A percentile compares a stretch with the other conserved stretches of the same genome.
Conservation (phyloP, 768 basidiomycete species). For the Boletus eberwhitei region DNA sequence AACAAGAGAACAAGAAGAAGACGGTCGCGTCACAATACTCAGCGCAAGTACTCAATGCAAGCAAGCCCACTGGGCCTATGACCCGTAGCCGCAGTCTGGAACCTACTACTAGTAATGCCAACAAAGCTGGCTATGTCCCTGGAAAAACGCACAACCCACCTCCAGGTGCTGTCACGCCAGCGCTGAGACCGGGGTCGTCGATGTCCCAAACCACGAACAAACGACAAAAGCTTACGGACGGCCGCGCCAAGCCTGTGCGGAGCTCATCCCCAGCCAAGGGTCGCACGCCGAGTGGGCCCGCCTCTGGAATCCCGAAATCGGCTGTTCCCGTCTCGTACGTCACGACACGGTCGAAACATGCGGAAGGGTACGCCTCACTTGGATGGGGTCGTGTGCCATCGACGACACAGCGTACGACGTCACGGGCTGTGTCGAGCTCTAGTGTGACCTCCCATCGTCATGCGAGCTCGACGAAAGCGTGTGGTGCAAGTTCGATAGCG, state of each 20-base stretch:
- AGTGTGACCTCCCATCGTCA: conserved; percentile 10
- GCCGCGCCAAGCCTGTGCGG: conserved; percentile 19
- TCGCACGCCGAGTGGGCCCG: conserved; percentile 25
- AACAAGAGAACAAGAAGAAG: conserved; percentile 78
- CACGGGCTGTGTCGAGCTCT: conserved; percentile 17
- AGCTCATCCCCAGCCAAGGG: conserved; percentile 27
- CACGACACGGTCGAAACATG: conserved; percentile 27
- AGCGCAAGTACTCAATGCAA: conserved; percentile 25
- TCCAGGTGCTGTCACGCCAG: conserved; percentile 52
- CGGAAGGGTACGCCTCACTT: conserved; percentile 25
- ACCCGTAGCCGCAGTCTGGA: conserved; percentile 31
- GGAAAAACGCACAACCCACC: conserved; percentile 29
- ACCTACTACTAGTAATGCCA: conserved; percentile 10
- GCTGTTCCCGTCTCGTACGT: conserved; percentile 12
- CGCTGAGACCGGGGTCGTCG: conserved; percentile 46
- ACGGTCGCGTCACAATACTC: conserved; percentile 36
- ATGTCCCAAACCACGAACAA: conserved; percentile 54
- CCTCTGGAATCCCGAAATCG: conserved; percentile 14
- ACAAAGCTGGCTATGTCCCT: conserved; percentile 26
- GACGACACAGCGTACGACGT: conserved; percentile 28
- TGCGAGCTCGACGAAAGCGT: conserved; percentile 10
- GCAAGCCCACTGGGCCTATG: conserved; percentile 13
- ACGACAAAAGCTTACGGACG: conserved; percentile 54
- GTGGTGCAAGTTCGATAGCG: conserved; percentile 9
- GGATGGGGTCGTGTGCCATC: conserved; percentile 37